Evolutionary conservation across 148 eudicot genomes (phyloP).

Genomic region (Rhododendron vialii): DNA sequence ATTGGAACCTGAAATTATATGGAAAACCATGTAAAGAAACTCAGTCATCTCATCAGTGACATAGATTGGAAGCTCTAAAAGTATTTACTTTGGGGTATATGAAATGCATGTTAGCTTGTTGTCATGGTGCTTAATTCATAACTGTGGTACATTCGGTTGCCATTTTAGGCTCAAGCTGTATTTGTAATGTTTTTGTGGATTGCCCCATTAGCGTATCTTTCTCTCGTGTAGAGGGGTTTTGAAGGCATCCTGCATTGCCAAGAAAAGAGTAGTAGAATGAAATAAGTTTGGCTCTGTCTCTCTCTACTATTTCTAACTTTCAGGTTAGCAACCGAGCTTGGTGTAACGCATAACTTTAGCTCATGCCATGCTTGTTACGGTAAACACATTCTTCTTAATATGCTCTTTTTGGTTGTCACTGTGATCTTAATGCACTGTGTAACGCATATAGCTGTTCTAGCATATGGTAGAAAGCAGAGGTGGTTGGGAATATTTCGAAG

Average conservation of each 20-base stretch:
- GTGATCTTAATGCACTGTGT: neutral
- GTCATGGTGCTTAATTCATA: neutral
- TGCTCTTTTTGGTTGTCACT: neutral
- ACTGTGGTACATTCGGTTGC: no score
- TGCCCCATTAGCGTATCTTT: neutral
- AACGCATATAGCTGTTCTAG: neutral
- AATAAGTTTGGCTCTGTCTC: no score
- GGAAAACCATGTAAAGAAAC: neutral
- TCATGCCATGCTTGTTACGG: neutral
- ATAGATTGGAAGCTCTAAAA: neutral
- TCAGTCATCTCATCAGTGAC: neutral
- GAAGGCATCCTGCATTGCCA: neutral
- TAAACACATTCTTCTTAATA: neutral
- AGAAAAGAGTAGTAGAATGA: neutral
- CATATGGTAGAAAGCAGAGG: neutral
- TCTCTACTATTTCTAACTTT: neutral
- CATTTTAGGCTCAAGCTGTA: no score
- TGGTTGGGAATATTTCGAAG: neutral
- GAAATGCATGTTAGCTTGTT: neutral
- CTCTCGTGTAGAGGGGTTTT: no score
- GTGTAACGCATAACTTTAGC: neutral
- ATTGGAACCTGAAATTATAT: neutral
- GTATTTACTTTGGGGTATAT: neutral
- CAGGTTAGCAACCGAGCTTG: neutral
- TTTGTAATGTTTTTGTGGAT: neutral